A percentile compares a stretch with the other conserved stretches of the same genome.
These are phyloP conservation scores for Fusarium liriodendri DNA, from an alignment of 2,329 filamentous ascomycete species.

Conservation along the genomic window DNA sequence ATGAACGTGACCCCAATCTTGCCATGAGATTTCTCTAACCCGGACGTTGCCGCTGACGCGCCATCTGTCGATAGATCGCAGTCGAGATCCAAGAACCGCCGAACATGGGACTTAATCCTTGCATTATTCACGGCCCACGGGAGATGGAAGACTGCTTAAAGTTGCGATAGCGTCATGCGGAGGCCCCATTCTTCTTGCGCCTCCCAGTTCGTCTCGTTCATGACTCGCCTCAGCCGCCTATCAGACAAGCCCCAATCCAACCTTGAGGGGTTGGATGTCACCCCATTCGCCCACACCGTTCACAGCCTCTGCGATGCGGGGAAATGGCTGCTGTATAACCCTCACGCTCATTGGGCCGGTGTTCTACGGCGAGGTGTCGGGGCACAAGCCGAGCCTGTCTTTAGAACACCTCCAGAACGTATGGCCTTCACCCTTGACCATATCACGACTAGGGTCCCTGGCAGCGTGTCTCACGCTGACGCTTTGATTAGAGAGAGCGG, in stretches of 20 bases:
- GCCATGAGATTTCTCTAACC: background rate
- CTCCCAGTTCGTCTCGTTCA: background rate
- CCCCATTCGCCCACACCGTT: background rate
- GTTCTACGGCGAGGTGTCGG: background rate
- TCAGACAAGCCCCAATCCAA: background rate
- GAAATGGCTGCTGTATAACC: background rate
- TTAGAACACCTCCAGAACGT: background rate
- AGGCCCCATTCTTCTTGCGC: background rate
- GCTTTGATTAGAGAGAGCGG: background rate
- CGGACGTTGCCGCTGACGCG: background rate
- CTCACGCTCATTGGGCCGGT: background rate
- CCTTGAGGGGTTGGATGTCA: background rate
- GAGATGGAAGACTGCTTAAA: background rate
- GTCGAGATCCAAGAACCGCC: background rate
- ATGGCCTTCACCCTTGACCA: background rate
- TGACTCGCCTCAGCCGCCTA: background rate
- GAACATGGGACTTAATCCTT: background rate
- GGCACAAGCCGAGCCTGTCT: background rate
- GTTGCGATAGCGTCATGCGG: background rate
- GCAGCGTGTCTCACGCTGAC: background rate
- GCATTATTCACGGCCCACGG: background rate
- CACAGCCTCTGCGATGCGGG: background rate
- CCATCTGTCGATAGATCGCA: background rate
- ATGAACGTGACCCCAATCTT: background rate
- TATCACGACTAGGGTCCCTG: background rate